Base-by-base conservation (phyloP, 1,284 basidiomycete species). In the Cutaneotrichosporon spelunceum region DNA sequence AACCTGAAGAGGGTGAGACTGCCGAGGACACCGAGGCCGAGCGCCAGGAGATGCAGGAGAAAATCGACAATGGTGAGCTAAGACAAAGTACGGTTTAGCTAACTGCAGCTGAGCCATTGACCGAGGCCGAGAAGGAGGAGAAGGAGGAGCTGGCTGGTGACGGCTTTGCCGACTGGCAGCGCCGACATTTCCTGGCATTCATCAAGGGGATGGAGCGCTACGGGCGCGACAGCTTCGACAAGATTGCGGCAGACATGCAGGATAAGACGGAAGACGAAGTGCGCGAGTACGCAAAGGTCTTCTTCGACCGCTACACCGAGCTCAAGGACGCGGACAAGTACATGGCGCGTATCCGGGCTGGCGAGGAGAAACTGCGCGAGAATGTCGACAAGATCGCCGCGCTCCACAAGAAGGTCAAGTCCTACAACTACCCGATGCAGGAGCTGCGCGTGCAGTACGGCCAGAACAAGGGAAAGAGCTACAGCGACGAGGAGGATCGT, bases 401-500 rank as follows among this genome's bases (percentile, higher is more conserved):
- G 64, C 85, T 93, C 27, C 90, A 93, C 73, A 85, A 87, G 72
- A 96, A 96, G 78, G 89, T 97, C 71, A 82, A 82, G 33, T 88
- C 88, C 4, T 88, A 91, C 66, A 83, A 83, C 39, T 90, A 89
- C 78, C 93, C 94, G 0, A 91, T 96, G 87, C 93, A 96, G 77
- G 92, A 95, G 76, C 86, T 97, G 57, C 90, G 94, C 78, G 86
- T 97, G 59, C 89, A 90, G 75, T 96, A 96, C 72, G 91, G 91
- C 1, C 92, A 92, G 61, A 93, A 95, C 66, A 93, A 96, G 78
- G 92, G 93, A 61, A 98, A 97, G 74, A 88, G 91, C 4, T 99
- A 97, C 78, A 89, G 86, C 33, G 95, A 99, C 69, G 95, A 99
- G 73, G 96, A 99, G 74, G 96, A 99, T 73, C 84, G 95, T 24